Conservation (phyloP, 78 protist species). For the Mantamonas sphyraenae region DNA sequence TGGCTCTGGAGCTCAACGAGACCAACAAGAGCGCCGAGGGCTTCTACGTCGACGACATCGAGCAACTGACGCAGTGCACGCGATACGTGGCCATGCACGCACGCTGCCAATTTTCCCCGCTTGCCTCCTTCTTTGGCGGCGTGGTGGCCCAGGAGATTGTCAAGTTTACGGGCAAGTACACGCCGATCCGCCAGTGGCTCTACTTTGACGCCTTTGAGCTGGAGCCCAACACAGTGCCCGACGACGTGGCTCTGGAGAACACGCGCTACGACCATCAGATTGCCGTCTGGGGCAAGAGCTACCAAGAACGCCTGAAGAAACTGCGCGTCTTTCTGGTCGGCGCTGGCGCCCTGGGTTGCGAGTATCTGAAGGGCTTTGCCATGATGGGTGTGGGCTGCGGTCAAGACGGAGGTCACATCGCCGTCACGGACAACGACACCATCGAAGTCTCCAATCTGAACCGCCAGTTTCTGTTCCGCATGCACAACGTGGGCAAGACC, state of each 20-base stretch:
- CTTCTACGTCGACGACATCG: not conserved
- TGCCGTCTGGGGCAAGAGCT: not conserved
- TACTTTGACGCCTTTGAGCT: conserved; percentile 36
- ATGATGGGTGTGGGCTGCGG: conserved; percentile 27
- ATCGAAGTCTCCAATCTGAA: conserved; percentile 43
- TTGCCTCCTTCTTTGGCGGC: conserved; percentile 49
- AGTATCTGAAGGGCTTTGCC: conserved; percentile 37
- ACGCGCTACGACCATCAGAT: conserved; percentile 9
- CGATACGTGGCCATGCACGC: too few species aligned
- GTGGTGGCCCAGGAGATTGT: conserved; percentile 62
- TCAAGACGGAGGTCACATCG: not conserved
- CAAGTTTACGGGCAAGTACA: conserved; percentile 50
- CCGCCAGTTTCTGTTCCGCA: conserved; percentile 19
- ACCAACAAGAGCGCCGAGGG: not conserved
- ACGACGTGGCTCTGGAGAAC: not conserved
- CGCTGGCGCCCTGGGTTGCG: conserved; percentile 64
- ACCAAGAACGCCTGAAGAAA: not conserved
- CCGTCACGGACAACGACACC: conserved; percentile 95
- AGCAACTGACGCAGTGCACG: not conserved
- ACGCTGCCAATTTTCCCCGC: conserved; percentile 16
- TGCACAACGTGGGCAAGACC: not conserved
- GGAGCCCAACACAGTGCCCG: too few species aligned
- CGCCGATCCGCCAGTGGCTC: conserved; percentile 56
- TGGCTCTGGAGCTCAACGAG: not conserved
- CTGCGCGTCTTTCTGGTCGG: conserved; percentile 42